Conservation (phyloP, 108 stramenopile species). For the Chaetoceros muelleri region DNA sequence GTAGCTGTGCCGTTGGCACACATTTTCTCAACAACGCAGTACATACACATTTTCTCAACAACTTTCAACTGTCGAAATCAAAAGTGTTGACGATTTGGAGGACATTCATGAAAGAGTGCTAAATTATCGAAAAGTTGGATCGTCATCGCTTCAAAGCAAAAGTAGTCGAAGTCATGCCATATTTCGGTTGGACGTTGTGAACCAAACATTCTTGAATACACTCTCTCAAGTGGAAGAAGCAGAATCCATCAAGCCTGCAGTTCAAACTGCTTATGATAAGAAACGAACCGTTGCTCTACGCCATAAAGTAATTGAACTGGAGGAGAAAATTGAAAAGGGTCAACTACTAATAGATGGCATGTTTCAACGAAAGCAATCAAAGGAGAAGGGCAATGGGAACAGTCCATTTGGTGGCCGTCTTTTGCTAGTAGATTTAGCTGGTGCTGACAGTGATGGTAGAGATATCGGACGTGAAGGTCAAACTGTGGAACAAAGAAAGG, state of each 20-base stretch:
- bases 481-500: background rate
- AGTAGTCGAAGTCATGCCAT: slow-evolving; percentile 5
- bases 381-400: too few species aligned
- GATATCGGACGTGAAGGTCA: background rate
- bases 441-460: background rate
- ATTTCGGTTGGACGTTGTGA: slow-evolving; percentile 2
- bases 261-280: background rate
- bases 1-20: too few species aligned
- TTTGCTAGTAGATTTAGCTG: background rate
- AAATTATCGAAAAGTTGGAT: slow-evolving; percentile 1
- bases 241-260: background rate
- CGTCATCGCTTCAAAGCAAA: background rate
- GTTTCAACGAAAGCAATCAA: background rate
- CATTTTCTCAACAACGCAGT: too few species aligned
- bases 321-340: background rate
- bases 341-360: background rate
- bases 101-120: background rate
- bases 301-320: background rate
- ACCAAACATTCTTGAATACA: too few species aligned
- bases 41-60: too few species aligned
- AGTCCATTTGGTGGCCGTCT: background rate
- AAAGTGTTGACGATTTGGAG: background rate
- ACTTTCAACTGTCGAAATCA: too few species aligned
- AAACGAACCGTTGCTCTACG: background rate
- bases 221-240: background rate